Percentiles rank a stretch among this genome's conserved stretches.
phyloP scores from a whole-genome alignment of 2,329 filamentous ascomycete species.

The Trichophyton equinum region DNA sequence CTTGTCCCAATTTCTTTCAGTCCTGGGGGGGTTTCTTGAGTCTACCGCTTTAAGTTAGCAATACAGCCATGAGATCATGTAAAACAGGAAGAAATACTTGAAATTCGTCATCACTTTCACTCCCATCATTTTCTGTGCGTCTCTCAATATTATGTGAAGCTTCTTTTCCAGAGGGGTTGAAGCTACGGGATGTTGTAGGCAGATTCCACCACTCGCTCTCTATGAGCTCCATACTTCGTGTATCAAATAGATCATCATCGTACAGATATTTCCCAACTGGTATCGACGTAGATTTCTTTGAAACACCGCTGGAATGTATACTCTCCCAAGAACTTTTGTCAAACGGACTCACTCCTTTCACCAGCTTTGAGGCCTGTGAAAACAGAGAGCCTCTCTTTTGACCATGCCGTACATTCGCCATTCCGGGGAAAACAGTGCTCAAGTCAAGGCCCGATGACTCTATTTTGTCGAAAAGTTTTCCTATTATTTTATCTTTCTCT shows the following conservation, averaged over 20 bases:
- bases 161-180: constrained; percentile 2
- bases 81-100: constrained; percentile 20
- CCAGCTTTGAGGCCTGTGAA: constrained; percentile 40
- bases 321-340: constrained; percentile 37
- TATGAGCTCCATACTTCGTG: constrained; percentile 14
- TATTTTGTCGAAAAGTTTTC: constrained; percentile 46
- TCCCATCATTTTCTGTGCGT: constrained; percentile 14
- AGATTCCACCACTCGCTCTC: constrained; percentile 26
- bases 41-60: constrained; percentile 16
- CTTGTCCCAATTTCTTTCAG: constrained; percentile 12
- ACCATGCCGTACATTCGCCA: constrained; percentile 34
- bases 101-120: constrained; percentile 26
- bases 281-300: background rate
- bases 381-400: constrained; percentile 33
- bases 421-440: constrained; percentile 44
- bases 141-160: background rate
- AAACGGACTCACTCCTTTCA: constrained; percentile 45
- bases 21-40: constrained; percentile 26
- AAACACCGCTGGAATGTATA: constrained; percentile 14
- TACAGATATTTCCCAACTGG: background rate
- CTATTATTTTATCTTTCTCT: constrained; percentile 48
- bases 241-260: background rate
- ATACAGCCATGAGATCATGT: background rate
- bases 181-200: constrained; percentile 3
- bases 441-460: constrained; percentile 45